Evolutionary conservation across 345 rosid genomes (phyloP), one percentile per base, ranked within the genome.

Genomic region (Murraya paniculata): DNA sequence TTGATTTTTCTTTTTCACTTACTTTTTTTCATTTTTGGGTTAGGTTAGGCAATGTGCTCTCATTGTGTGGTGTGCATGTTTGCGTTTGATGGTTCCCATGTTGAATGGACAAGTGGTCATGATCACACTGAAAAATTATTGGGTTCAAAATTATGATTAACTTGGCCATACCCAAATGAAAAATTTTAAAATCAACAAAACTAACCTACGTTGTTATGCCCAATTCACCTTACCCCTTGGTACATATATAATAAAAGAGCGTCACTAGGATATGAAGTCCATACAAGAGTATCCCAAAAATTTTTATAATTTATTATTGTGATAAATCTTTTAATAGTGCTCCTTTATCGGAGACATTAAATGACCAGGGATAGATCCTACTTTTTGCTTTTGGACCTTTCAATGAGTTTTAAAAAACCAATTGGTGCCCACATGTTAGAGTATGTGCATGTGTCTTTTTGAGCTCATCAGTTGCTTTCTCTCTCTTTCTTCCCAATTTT

Each of bases 1-100:
- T 38, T 74, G 5, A 11, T 1, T 41, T n/a, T 35, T 60, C 11
- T 11, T 3, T 8, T 30, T 71, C n/a, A 0, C n/a, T 11, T 53
- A 9, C 2, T 18, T 45, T 25, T 33, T 35, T 0, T 6, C 4
- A n/a, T 74, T 28, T 13, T 7, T 4, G 57, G 55, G 56, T 36
- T 2, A 18, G 35, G 66, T 33, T 36, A 14, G 55, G 76, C 24
- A 58, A 59, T 28, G 50, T 35, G 30, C 13, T 38, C 24, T 18
- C 55, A 45, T 16, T 9, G 28, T 28, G 65, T 58, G 33, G 66
- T 7, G 38, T 11, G 53, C 41, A 19, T 48, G 30, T 56, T 33
- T 73, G 66, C 35, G 19, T 73, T 73, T 60, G 68, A 64, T 64
- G 22, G 77, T 41, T 41, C 22, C 10, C 77, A 74, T 24, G 77